Percentiles rank a stretch among this genome's conserved stretches.
phyloP scores from a whole-genome alignment of 2,329 filamentous ascomycete genomes.

The Calonectria naviculata region DNA sequence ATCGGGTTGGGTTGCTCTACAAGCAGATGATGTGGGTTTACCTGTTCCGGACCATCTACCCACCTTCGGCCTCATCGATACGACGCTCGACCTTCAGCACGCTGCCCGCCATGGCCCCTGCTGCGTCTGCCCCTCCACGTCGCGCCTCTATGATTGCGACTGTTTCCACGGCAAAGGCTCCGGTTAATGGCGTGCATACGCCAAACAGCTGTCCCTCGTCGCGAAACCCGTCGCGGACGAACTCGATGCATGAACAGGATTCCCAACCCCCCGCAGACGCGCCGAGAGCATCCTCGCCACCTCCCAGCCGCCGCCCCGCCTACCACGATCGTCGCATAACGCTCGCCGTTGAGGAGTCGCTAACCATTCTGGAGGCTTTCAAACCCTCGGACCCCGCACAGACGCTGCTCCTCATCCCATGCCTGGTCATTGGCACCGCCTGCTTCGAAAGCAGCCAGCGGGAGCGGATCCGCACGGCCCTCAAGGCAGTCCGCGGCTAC shows the following conservation, averaged over 20 bases:
- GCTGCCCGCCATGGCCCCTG: conserved; percentile 33
- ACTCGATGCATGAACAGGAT: conserved; percentile 53
- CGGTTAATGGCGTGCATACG: conserved; percentile 26
- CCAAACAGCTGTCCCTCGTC: conserved; percentile 47
- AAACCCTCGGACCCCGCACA: conserved; percentile 68
- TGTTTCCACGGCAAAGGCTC: conserved; percentile 36
- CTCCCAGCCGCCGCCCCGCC: conserved; percentile 58
- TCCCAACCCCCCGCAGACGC: conserved; percentile 29
- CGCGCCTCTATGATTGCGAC: conserved; percentile 50
- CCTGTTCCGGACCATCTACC: conserved; percentile 70
- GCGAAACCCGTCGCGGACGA: conserved; percentile 51
- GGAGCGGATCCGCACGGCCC: conserved; percentile 60
- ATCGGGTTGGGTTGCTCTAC: conserved; percentile 68
- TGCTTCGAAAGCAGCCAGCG: conserved; percentile 65
- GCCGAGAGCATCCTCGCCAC: conserved; percentile 52
- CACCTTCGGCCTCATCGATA: conserved; percentile 52
- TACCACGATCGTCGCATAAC: conserved; percentile 64
- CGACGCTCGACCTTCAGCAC: conserved; percentile 46
- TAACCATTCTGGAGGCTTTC: conserved; percentile 66
- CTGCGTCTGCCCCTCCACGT: conserved; percentile 37
- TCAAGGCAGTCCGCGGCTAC: conserved; percentile 65
- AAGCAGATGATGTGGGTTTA: conserved; percentile 76
- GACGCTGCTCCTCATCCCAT: conserved; percentile 69
- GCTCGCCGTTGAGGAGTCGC: conserved; percentile 66
- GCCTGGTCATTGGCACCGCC: conserved; percentile 70